Conservation (phyloP, 1,284 basidiomycete genomes). For the Rhodotorula sp. region DNA sequence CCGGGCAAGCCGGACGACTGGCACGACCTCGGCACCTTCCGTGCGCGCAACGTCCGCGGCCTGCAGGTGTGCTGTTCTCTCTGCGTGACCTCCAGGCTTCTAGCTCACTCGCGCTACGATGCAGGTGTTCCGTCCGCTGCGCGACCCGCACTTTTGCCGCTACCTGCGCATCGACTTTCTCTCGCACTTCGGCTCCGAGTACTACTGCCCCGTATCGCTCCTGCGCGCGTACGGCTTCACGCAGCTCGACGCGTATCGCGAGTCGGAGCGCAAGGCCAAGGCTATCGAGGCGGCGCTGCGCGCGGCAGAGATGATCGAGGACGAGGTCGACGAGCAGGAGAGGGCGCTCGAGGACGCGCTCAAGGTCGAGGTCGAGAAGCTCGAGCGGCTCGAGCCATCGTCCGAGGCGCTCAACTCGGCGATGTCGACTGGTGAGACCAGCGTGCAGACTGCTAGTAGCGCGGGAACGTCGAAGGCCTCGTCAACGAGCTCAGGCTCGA, state of each 20-base stretch:
- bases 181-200: slow-evolving; percentile 91
- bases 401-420: no score
- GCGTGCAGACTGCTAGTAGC: neutral
- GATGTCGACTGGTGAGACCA: neutral
- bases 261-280: slow-evolving; percentile 61
- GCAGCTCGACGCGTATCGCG: slow-evolving; percentile 93
- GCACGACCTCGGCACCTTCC: slow-evolving; percentile 66
- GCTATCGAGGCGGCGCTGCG: slow-evolving; percentile 33
- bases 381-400: neutral
- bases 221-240: slow-evolving; percentile 94
- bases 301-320: slow-evolving; percentile 45
- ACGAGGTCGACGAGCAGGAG: slow-evolving; percentile 55
- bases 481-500: no score
- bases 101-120: neutral
- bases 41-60: slow-evolving; percentile 86
- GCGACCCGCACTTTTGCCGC: slow-evolving; percentile 76
- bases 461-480: neutral
- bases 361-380: neutral
- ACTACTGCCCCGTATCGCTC: slow-evolving; percentile 91
- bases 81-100: rapidly evolving
- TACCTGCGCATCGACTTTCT: slow-evolving; percentile 94
- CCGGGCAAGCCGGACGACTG: slow-evolving; percentile 49
- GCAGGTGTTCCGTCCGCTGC: slow-evolving; percentile 73
- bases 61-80: slow-evolving; percentile 65
- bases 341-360: slow-evolving; percentile 59